phyloP scores from a whole-genome alignment of 2,329 filamentous ascomycete species.

The Exophiala aquamarina region DNA sequence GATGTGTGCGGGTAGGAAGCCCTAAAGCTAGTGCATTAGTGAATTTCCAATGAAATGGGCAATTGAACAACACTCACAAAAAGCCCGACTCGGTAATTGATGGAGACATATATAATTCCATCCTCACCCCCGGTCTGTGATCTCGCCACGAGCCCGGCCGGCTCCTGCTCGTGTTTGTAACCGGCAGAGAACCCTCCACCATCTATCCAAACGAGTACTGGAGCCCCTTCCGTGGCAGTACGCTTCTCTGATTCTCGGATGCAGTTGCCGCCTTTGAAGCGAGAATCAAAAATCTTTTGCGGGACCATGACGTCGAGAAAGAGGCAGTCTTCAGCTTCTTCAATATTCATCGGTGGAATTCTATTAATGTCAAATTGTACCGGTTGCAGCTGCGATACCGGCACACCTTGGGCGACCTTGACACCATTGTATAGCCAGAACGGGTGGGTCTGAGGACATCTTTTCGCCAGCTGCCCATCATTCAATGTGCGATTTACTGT shows the following conservation, averaged over 20 bases:
- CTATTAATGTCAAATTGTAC: constrained; percentile 14
- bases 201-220: constrained; percentile 43
- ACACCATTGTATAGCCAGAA: constrained; percentile 42
- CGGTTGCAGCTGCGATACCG: constrained; percentile 27
- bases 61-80: constrained; percentile 52
- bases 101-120: constrained; percentile 36
- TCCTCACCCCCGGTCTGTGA: constrained; percentile 39
- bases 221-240: constrained; percentile 32
- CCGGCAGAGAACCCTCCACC: constrained; percentile 41
- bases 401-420: constrained; percentile 27
- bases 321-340: constrained; percentile 36
- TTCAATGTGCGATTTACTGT: constrained; percentile 47
- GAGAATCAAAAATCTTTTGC: constrained; percentile 32
- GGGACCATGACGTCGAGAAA: constrained; percentile 39
- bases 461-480: constrained; percentile 40
- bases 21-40: no score
- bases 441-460: constrained; percentile 46
- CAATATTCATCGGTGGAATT: constrained; percentile 31
- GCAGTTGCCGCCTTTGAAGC: constrained; percentile 17
- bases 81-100: constrained; percentile 45
- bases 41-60: no score
- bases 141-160: constrained; percentile 42
- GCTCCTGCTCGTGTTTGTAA: constrained; percentile 31
- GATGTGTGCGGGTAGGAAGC: constrained; percentile 7
- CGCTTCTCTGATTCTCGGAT: constrained; percentile 34